Evolutionary conservation across 768 basidiomycete genomes (phyloP).

Genomic region (Cystofilobasidium bisporidii): DNA sequence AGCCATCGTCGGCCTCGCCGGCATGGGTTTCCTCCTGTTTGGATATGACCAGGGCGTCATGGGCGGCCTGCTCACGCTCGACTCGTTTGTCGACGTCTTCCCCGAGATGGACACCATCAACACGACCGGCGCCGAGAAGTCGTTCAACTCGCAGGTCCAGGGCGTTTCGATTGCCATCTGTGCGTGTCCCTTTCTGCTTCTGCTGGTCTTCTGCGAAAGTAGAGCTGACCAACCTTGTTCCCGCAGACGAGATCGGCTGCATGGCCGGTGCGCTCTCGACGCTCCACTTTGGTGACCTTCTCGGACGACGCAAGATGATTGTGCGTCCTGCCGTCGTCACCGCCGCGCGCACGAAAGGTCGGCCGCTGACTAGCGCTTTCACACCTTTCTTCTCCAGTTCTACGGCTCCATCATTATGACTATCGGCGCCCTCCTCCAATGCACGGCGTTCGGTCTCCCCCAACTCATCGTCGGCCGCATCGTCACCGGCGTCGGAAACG

Average conservation of each 20-base stretch:
- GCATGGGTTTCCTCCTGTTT: slow-evolving; percentile 2
- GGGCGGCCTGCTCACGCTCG: slow-evolving; percentile 55
- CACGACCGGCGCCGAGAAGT: not conserved
- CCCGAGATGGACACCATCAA: slow-evolving; percentile 42
- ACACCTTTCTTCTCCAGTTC: not conserved
- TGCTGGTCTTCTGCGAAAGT: not conserved
- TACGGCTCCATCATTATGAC: slow-evolving; percentile 33
- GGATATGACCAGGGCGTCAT: slow-evolving; percentile 49
- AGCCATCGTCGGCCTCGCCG: slow-evolving; percentile 8
- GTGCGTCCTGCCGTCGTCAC: no score
- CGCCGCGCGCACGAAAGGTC: no score
- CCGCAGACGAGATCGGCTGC: slow-evolving; percentile 47
- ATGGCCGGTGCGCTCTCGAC: slow-evolving; percentile 56
- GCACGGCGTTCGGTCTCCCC: slow-evolving; percentile 50
- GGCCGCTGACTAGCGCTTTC: no score
- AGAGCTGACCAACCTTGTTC: not conserved
- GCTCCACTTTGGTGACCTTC: slow-evolving; percentile 43
- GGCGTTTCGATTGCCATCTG: slow-evolving; percentile 32
- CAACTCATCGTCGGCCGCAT: slow-evolving; percentile 55
- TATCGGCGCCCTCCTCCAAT: slow-evolving; percentile 33
- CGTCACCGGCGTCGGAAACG: slow-evolving; percentile 51
- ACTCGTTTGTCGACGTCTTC: slow-evolving; percentile 54
- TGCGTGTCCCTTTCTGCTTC: no score
- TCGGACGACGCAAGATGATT: slow-evolving; percentile 42
- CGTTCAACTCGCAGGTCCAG: not conserved